Percentiles rank a stretch among this genome's conserved stretches.
These are phyloP conservation scores for Pseudopyricularia javanii DNA, from an alignment of 2,329 filamentous ascomycete genomes.

Conservation along the genomic window DNA sequence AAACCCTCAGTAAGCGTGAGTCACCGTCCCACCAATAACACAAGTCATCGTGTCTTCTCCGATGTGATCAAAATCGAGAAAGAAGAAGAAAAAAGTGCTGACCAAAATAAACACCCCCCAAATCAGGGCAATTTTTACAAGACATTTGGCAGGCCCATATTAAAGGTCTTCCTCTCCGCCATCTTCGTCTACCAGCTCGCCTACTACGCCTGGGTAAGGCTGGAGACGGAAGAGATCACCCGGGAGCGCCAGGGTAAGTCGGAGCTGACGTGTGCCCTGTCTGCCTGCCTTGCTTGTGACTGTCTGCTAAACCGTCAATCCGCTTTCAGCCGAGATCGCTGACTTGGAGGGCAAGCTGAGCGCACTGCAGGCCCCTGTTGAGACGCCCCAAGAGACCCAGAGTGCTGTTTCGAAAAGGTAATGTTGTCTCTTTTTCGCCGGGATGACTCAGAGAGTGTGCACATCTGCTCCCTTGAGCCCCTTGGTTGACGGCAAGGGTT, in stretches of 20 bases:
- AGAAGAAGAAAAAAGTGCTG: too few relatives aligned
- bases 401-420: not conserved
- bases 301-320: not conserved
- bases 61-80: too few relatives aligned
- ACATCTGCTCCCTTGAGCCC: too few relatives aligned
- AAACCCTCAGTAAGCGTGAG: slow-evolving; percentile 3
- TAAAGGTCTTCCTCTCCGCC: slow-evolving; percentile 62
- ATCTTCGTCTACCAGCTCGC: slow-evolving; percentile 68
- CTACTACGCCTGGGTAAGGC: slow-evolving; percentile 63
- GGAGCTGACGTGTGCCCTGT: not conserved
- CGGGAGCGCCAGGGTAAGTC: slow-evolving; percentile 41
- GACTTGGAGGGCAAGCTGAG: slow-evolving; percentile 24
- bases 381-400: not conserved
- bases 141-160: slow-evolving; percentile 59
- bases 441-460: too few relatives aligned
- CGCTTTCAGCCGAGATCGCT: slow-evolving; percentile 14
- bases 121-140: slow-evolving; percentile 57
- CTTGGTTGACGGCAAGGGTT: too few relatives aligned
- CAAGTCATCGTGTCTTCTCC: too few relatives aligned
- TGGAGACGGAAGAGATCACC: slow-evolving; percentile 60
- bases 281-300: too few relatives aligned
- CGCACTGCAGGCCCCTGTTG: slow-evolving; percentile 14
- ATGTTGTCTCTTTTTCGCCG: not conserved
- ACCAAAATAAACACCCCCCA: not conserved
- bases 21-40: not conserved